A percentile compares a stretch with the other conserved stretches of the same genome.
These are phyloP conservation scores for Malus orientalis DNA, from an alignment of 306 rosid species.

Conservation along the genomic window DNA sequence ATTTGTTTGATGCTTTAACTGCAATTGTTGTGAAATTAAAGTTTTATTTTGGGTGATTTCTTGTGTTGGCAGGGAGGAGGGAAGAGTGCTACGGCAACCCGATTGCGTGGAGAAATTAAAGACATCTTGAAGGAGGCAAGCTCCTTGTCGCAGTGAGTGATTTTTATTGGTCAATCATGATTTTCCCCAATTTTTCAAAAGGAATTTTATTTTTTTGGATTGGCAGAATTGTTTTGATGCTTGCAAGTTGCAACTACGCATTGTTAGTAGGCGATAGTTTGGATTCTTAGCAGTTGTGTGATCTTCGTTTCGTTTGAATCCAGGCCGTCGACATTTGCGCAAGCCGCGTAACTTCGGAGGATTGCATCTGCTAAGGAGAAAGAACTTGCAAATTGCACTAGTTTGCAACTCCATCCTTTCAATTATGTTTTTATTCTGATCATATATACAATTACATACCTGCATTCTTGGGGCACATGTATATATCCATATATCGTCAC, in stretches of 20 bases:
- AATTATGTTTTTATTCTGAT: background rate
- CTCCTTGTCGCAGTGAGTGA: conserved; percentile 75
- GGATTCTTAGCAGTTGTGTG: background rate
- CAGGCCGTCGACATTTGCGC: conserved; percentile 94
- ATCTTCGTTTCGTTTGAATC: conserved; percentile 10
- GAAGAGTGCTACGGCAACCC: conserved; percentile 29
- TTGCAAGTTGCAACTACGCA: background rate
- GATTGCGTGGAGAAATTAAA: conserved; percentile 57
- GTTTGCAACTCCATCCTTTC: conserved; percentile 5
- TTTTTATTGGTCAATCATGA: background rate
- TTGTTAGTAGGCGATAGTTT: background rate
- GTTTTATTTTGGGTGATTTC: background rate
- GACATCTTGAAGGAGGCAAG: conserved; percentile 69
- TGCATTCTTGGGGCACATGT: too few species aligned
- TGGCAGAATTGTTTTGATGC: background rate
- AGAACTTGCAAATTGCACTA: conserved; percentile 65
- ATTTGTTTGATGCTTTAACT: background rate
- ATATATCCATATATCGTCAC: too few species aligned
- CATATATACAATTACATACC: background rate
- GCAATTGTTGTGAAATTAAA: background rate
- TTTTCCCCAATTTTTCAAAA: background rate
- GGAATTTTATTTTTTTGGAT: background rate
- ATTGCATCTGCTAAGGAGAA: conserved; percentile 73
- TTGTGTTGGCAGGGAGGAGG: conserved; percentile 28
- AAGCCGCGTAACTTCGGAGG: conserved; percentile 79